Percentiles rank a stretch among this genome's conserved stretches.
These are phyloP conservation scores for Trametes cinnabarina DNA, from an alignment of 768 basidiomycete genomes.

Conservation along the genomic window DNA sequence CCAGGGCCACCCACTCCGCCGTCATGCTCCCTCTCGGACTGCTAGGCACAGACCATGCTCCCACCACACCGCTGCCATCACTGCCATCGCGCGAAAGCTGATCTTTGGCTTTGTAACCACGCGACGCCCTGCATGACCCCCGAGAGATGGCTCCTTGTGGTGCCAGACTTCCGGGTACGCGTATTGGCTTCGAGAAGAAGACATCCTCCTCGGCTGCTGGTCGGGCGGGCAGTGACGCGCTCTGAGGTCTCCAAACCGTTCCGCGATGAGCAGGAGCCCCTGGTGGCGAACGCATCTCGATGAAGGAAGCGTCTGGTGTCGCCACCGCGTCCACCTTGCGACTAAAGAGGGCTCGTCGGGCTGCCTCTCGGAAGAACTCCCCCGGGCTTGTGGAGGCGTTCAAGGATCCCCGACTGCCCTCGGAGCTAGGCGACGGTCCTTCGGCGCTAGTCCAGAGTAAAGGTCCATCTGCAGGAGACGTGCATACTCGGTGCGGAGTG, in stretches of 20 bases:
- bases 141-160: not conserved
- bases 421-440: not conserved
- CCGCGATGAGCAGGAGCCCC: not conserved
- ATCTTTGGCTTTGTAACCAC: not conserved
- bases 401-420: not conserved
- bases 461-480: not conserved
- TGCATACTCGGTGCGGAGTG: not conserved
- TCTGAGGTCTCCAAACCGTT: not conserved
- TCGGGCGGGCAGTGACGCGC: not conserved
- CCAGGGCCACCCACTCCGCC: not conserved
- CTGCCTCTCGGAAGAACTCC: too few species aligned
- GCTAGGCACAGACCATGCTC: not conserved
- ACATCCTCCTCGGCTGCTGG: slow-evolving; percentile 2
- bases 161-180: slow-evolving; percentile 6
- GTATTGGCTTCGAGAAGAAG: slow-evolving; percentile 3
- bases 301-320: not conserved
- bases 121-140: not conserved
- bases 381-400: not conserved
- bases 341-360: not conserved
- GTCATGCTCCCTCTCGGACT: not conserved
- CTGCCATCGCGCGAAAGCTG: not conserved
- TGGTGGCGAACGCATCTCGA: not conserved
- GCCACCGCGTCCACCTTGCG: not conserved
- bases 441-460: not conserved
- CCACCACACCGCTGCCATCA: too few species aligned